Percentiles rank a stretch among this genome's conserved stretches.
These are phyloP conservation scores for Comarum palustre DNA, from an alignment of 306 rosid species.

Conservation along the genomic window DNA sequence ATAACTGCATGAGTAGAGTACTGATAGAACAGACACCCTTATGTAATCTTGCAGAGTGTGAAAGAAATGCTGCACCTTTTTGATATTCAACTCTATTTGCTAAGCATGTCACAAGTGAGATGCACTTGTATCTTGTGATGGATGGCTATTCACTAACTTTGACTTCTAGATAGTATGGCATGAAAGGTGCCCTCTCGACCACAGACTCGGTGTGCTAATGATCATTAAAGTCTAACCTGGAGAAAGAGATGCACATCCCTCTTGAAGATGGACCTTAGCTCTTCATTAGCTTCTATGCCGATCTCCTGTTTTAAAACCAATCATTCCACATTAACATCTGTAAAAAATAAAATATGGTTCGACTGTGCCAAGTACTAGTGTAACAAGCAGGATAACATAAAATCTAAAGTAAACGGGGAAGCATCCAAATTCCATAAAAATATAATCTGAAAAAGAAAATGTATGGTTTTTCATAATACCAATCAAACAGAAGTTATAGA, in stretches of 20 bases:
- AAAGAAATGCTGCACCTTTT: constrained; percentile 22
- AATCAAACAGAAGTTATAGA: neutral
- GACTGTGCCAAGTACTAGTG: constrained; percentile 3
- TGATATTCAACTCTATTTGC: constrained; percentile 12
- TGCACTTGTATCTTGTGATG: constrained; percentile 69
- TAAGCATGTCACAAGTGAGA: constrained; percentile 60
- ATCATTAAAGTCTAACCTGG: constrained; percentile 67
- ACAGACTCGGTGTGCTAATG: constrained; percentile 14
- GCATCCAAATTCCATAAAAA: neutral
- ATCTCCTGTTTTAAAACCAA: constrained; percentile 62
- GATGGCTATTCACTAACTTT: constrained; percentile 76
- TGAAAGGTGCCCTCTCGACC: constrained; percentile 18
- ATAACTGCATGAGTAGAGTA: constrained; percentile 5
- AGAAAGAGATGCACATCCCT: constrained; percentile 88
- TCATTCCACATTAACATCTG: constrained; percentile 8
- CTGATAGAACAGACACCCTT: constrained; percentile 25
- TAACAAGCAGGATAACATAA: neutral
- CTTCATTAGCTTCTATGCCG: constrained; percentile 93
- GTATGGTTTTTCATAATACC: neutral
- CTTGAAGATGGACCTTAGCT: constrained; percentile 83
- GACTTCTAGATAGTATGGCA: constrained; percentile 26
- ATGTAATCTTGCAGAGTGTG: constrained; percentile 26
- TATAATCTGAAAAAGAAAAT: neutral
- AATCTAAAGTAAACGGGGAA: neutral
- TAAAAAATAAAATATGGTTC: neutral